These are phyloP conservation scores for Russula earlei DNA, from an alignment of 768 basidiomycete species.

Conservation along the genomic window DNA sequence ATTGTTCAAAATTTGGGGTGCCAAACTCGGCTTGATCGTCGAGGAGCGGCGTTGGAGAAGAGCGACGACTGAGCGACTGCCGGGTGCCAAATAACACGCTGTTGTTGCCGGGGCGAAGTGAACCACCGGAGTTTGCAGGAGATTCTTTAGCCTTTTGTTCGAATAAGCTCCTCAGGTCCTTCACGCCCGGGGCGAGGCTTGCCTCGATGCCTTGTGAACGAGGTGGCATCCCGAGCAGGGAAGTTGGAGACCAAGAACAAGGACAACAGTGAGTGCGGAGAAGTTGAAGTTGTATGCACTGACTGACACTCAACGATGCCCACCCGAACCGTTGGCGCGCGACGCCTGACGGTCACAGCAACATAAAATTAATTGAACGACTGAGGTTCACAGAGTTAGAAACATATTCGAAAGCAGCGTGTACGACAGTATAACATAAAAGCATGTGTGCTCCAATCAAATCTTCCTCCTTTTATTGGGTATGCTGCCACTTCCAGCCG, in stretches of 20 bases:
- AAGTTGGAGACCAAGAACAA: not conserved
- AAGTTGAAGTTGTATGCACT: not conserved
- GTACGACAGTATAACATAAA: not conserved
- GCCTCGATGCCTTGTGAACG: not conserved
- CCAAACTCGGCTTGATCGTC: not conserved
- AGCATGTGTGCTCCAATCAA: not conserved
- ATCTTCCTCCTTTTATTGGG: constrained; percentile 4
- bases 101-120: not conserved
- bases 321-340: too few species aligned
- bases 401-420: too few species aligned
- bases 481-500: not conserved
- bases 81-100: not conserved
- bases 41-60: not conserved
- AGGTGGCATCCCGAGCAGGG: not conserved
- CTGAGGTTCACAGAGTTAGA: too few species aligned
- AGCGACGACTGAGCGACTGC: not conserved
- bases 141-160: constrained; percentile 7
- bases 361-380: too few species aligned
- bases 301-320: too few species aligned
- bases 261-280: not conserved
- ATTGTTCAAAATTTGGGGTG: not conserved
- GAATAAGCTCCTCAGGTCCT: constrained; percentile 10
- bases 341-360: too few species aligned
- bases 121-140: not conserved
- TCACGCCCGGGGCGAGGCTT: constrained; percentile 6